Conservation (phyloP, 306 rosid species). For the Cicer chorassanicum region DNA sequence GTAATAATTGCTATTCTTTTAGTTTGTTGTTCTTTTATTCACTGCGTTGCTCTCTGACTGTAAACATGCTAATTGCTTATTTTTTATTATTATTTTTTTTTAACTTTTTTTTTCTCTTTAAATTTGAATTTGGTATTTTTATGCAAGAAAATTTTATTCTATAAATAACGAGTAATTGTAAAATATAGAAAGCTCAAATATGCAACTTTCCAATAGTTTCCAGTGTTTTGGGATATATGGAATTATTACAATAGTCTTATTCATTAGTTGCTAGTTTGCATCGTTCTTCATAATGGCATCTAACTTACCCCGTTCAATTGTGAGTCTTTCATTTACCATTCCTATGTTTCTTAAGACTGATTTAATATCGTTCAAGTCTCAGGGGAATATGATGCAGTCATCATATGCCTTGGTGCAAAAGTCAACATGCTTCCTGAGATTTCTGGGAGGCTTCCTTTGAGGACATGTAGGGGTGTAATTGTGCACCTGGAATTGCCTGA, state of each 20-base stretch:
- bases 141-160: conserved; percentile 1
- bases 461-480: conserved; percentile 91
- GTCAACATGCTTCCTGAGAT: conserved; percentile 82
- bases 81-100: not conserved
- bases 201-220: not conserved
- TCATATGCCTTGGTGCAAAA: conserved; percentile 87
- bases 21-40: conserved; percentile 24
- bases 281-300: conserved; percentile 6
- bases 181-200: conserved; percentile 26
- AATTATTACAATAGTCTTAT: conserved; percentile 5
- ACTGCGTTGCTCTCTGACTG: not conserved
- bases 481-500: conserved; percentile 72
- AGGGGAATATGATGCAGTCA: conserved; percentile 85
- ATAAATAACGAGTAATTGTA: not conserved
- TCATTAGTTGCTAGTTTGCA: not conserved
- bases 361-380: conserved; percentile 23
- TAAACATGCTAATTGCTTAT: conserved; percentile 5
- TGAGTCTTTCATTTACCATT: conserved; percentile 17
- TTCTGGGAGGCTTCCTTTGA: conserved; percentile 85
- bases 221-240: not conserved
- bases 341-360: conserved; percentile 12
- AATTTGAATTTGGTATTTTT: conserved; percentile 4
- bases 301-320: not conserved
- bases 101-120: not conserved
- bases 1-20: conserved; percentile 49